Evolutionary conservation across 164 flowering plant genomes (phyloP), one percentile per base, ranked within the genome.

Genomic region (Umbellularia californica): DNA sequence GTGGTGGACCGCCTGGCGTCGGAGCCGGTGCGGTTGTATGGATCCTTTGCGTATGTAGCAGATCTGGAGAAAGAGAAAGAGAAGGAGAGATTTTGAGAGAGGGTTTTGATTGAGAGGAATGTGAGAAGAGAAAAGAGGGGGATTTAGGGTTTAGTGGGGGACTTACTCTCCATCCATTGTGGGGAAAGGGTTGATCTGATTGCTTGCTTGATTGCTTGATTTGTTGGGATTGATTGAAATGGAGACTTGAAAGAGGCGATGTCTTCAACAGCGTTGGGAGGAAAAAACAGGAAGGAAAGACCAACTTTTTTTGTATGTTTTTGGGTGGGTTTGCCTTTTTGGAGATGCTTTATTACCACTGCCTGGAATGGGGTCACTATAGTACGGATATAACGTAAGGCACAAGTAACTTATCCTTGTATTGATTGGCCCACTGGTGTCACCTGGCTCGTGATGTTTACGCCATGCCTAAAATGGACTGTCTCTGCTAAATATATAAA

Each of bases 1-100:
- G 91, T 89, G 71, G 65, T 50, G 17, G 60, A 55, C 5, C 47
- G 47, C 47, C 89, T 88, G 14, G 89, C 87, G 71, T 52, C 35
- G 2, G 60, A 55, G 5, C n/a, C 60, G 6, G 7, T 28, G 6
- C 66, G 13, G 28, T n/a, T 22, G 69, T 2, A 24, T 6, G 15
- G 2, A 19, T 67, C 41, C 47, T 67, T 67, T 15, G 47, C 17
- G 50, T 67, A 28, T 3, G 24, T 25, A 7, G 24, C 67, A 64
- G 47, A 67, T 30, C 69, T 67, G 69, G 9, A 28, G 28, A 6
- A 28, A 22, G 9, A 47, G 22, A n/a, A 20, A 28, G 17, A 20
- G 1, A 35, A n/a, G 23, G 15, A 63, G 4, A 9, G 12, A 13
- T 3, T 30, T 30, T 30, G 35, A 14, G 68, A n/a, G 68, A 23